phyloP scores from a whole-genome alignment of 257 asterid species.

The Plectranthus barbatus region DNA sequence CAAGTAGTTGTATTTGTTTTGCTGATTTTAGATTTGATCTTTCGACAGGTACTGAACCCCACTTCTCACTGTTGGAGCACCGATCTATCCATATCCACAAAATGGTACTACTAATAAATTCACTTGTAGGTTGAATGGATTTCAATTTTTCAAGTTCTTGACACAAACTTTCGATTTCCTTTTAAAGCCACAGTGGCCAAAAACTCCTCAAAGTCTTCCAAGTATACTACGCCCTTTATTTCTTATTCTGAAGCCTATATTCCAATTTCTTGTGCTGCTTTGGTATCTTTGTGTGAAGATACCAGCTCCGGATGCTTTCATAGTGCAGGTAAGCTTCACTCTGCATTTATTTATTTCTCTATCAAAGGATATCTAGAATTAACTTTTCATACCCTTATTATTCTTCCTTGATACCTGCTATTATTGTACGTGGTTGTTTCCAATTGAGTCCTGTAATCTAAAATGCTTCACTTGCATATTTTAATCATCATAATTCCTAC shows the following conservation, averaged over 20 bases:
- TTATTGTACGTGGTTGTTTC: background rate
- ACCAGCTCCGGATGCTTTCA: constrained; percentile 81
- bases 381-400: background rate
- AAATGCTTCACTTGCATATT: background rate
- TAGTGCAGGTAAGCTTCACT: constrained; percentile 74
- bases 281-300: constrained; percentile 85
- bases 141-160: constrained; percentile 10
- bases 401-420: background rate
- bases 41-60: constrained; percentile 78
- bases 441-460: background rate
- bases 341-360: background rate
- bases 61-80: constrained; percentile 61
- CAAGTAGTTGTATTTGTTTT: background rate
- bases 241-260: constrained; percentile 66
- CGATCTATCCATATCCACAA: constrained; percentile 60
- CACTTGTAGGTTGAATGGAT: constrained; percentile 9
- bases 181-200: constrained; percentile 73
- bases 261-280: constrained; percentile 79
- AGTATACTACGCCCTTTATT: constrained; percentile 68
- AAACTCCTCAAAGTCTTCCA: constrained; percentile 52
- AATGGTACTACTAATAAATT: constrained; percentile 50
- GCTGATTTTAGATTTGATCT: background rate
- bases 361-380: background rate
- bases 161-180: constrained; percentile 11
- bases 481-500: background rate